These are phyloP conservation scores for Brassica juncea DNA, from an alignment of 345 rosid species.

Conservation along the genomic window DNA sequence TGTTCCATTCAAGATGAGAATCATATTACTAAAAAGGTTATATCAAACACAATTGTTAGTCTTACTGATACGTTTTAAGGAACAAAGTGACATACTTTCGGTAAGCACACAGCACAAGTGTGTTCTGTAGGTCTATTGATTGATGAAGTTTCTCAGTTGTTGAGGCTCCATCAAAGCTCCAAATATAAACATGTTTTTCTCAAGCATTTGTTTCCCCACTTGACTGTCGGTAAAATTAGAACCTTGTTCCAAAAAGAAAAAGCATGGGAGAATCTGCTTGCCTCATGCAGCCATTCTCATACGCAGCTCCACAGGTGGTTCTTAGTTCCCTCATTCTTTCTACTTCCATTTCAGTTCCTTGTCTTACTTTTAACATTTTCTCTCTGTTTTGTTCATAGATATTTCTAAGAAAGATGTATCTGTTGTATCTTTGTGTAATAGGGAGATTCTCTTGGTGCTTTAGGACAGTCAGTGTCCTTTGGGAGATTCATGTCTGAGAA, in stretches of 20 bases:
- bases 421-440: slow-evolving; percentile 19
- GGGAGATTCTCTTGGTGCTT: slow-evolving; percentile 59
- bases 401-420: neutral
- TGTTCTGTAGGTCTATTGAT: slow-evolving; percentile 58
- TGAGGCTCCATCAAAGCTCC: slow-evolving; percentile 59
- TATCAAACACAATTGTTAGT: neutral
- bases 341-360: neutral
- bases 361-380: neutral
- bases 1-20: slow-evolving; percentile 24
- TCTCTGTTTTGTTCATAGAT: slow-evolving; percentile 15
- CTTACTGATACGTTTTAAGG: neutral
- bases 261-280: slow-evolving; percentile 82
- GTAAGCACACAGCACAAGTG: slow-evolving; percentile 59
- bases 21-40: slow-evolving; percentile 12
- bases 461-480: slow-evolving; percentile 84
- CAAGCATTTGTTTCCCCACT: slow-evolving; percentile 70
- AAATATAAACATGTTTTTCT: slow-evolving; percentile 62
- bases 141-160: slow-evolving; percentile 48
- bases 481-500: slow-evolving; percentile 90
- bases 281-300: slow-evolving; percentile 87
- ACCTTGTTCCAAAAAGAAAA: neutral
- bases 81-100: slow-evolving; percentile 47
- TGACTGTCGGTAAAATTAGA: slow-evolving; percentile 11
- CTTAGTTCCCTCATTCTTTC: neutral
- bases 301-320: slow-evolving; percentile 66